Evolutionary conservation across 140 eudicot species (phyloP).

Genomic region (Flaveria floridana): DNA sequence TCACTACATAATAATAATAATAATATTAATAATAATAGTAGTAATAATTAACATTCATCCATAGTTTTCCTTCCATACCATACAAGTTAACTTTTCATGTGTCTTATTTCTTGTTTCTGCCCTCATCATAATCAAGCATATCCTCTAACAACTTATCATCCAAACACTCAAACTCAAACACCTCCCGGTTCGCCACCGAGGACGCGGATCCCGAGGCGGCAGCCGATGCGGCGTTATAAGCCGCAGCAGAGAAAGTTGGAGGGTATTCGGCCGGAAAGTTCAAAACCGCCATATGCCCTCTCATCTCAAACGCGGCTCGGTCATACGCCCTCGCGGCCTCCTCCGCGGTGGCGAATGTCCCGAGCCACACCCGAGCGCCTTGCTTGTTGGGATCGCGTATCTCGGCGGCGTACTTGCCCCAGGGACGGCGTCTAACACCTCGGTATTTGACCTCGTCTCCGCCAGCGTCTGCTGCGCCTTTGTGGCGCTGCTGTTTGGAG

Average conservation of each 20-base stretch:
- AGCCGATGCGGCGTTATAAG: slow-evolving; percentile 30
- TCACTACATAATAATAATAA: background rate
- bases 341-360: slow-evolving; percentile 67
- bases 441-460: slow-evolving; percentile 37
- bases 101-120: slow-evolving; percentile 29
- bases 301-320: slow-evolving; percentile 59
- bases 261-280: slow-evolving; percentile 70
- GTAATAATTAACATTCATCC: no score
- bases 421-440: slow-evolving; percentile 65
- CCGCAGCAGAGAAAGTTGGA: slow-evolving; percentile 26
- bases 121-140: slow-evolving; percentile 52
- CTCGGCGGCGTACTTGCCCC: slow-evolving; percentile 86
- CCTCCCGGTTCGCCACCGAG: slow-evolving; percentile 33
- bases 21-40: background rate
- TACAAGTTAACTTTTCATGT: slow-evolving; percentile 8
- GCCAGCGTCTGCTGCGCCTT: background rate
- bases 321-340: slow-evolving; percentile 86
- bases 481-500: slow-evolving; percentile 1
- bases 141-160: slow-evolving; percentile 71
- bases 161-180: slow-evolving; percentile 68
- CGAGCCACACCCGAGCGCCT: slow-evolving; percentile 68
- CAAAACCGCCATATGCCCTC: slow-evolving; percentile 72
- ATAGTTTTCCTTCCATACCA: background rate
- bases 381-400: slow-evolving; percentile 59
- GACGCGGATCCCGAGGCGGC: slow-evolving; percentile 15